Conservation (phyloP, 2,329 filamentous ascomycete genomes). For the Penicillium sp. region DNA sequence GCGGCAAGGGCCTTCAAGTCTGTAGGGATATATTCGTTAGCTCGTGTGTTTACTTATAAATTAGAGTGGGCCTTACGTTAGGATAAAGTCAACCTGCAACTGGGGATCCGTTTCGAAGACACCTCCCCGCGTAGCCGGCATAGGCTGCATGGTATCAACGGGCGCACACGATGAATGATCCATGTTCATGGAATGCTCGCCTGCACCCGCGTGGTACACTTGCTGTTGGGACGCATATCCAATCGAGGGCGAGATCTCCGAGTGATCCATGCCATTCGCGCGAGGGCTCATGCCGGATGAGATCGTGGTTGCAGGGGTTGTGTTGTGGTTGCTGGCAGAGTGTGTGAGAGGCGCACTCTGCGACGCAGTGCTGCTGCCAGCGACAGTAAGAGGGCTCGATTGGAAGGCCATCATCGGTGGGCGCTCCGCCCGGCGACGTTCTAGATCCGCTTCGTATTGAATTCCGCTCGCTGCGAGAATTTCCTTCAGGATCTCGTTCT, state of each 20-base stretch:
- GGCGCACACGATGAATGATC: conserved; percentile 23
- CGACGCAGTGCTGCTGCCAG: conserved; percentile 40
- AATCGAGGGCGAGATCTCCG: conserved; percentile 31
- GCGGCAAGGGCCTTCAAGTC: conserved; percentile 55
- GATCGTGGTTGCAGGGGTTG: conserved; percentile 38
- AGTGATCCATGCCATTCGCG: conserved; percentile 26
- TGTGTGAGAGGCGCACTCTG: conserved; percentile 29
- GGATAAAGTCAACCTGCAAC: conserved; percentile 49
- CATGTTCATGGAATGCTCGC: conserved; percentile 28
- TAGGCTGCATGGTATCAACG: conserved; percentile 14
- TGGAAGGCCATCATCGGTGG: conserved; percentile 22
- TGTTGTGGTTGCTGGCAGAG: conserved; percentile 28
- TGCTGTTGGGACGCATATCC: conserved; percentile 27
- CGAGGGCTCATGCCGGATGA: conserved; percentile 34
- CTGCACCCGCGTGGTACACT: conserved; percentile 22
- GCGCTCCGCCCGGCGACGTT: conserved; percentile 39
- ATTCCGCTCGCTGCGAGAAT: conserved; percentile 61
- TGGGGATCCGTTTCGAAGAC: conserved; percentile 50
- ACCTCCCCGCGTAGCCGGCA: conserved; percentile 29
- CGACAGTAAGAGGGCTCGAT: conserved; percentile 46
- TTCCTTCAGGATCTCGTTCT: conserved; percentile 74
- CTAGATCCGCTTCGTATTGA: conserved; percentile 52
- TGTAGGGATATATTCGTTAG: conserved; percentile 30
- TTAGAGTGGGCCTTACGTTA: conserved; percentile 40
- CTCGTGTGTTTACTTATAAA: neutral